Conservation (phyloP, 768 basidiomycete species). For the Kwoniella mangroviensis region DNA sequence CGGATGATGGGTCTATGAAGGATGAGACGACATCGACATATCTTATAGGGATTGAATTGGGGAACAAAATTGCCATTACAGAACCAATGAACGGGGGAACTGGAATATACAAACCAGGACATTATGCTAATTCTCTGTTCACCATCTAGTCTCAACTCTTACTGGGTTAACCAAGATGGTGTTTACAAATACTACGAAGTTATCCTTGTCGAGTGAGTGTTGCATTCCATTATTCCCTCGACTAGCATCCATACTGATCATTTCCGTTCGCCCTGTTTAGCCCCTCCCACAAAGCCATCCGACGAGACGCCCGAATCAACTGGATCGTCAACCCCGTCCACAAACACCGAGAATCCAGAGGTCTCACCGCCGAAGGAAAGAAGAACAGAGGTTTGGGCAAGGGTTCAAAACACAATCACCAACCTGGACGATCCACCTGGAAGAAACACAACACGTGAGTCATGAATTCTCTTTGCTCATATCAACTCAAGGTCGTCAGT, state of each 20-base stretch:
- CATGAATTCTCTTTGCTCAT: neutral
- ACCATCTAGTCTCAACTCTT: slow-evolving; percentile 64
- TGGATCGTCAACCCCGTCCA: slow-evolving; percentile 99
- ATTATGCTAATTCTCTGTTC: slow-evolving; percentile 12
- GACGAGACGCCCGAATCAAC: slow-evolving; percentile 95
- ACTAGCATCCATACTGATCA: neutral
- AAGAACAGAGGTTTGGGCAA: slow-evolving; percentile 98
- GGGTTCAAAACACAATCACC: slow-evolving; percentile 91
- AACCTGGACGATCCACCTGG: slow-evolving; percentile 88
- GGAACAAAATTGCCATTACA: too few species aligned
- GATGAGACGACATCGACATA: too few species aligned
- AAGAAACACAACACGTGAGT: slow-evolving; percentile 89
- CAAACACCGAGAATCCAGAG: slow-evolving; percentile 97
- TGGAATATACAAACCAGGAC: neutral
- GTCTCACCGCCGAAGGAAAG: slow-evolving; percentile 95
- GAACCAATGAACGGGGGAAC: neutral
- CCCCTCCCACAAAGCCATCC: slow-evolving; percentile 67
- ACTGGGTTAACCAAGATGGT: slow-evolving; percentile 99
- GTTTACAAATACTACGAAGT: slow-evolving; percentile 99
- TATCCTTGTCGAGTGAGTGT: slow-evolving; percentile 90
- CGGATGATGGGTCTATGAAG: too few species aligned
- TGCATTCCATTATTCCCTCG: neutral
- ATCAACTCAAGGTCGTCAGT: neutral
- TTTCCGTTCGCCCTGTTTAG: slow-evolving; percentile 24
- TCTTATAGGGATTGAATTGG: too few species aligned